Evolutionary conservation across 2,329 filamentous ascomycete genomes (phyloP).

Genomic region (Fusarium sp.): DNA sequence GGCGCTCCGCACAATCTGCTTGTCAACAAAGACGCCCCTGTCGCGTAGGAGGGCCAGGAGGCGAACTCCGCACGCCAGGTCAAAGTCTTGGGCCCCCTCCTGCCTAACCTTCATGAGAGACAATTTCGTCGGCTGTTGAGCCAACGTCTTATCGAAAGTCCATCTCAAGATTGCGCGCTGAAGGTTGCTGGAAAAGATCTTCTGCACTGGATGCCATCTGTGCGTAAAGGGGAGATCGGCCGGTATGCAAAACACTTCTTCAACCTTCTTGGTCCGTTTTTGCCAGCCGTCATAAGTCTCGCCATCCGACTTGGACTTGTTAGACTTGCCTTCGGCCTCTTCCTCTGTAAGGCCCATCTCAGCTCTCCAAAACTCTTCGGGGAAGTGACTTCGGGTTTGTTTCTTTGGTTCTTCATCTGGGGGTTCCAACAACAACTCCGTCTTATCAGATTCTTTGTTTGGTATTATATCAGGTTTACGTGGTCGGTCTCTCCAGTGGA

Average conservation of each 20-base stretch:
- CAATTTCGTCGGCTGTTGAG: conserved; percentile 27
- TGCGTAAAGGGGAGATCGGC: conserved; percentile 55
- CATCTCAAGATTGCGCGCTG: conserved; percentile 56
- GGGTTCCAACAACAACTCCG: conserved; percentile 16
- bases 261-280: not conserved
- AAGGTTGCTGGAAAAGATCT: conserved; percentile 55
- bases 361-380: conserved; percentile 37
- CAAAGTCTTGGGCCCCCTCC: conserved; percentile 38
- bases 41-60: conserved; percentile 49
- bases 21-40: conserved; percentile 49
- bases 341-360: conserved; percentile 31
- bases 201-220: conserved; percentile 58
- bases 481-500: conserved; percentile 58
- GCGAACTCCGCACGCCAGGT: conserved; percentile 51
- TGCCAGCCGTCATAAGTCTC: not conserved
- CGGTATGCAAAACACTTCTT: conserved; percentile 41
- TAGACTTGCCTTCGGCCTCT: not conserved
- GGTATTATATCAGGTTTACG: not conserved
- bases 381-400: conserved; percentile 24
- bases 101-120: conserved; percentile 20
- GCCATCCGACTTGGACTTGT: not conserved
- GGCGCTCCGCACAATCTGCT: conserved; percentile 43
- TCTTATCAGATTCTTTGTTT: not conserved
- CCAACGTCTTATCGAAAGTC: conserved; percentile 55
- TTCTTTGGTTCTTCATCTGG: conserved; percentile 11